A percentile compares a stretch with the other conserved stretches of the same genome.
These are phyloP conservation scores for Saksenaea vasiformis DNA, from an alignment of 371 early-diverging fungal genomes.

Conservation along the genomic window DNA sequence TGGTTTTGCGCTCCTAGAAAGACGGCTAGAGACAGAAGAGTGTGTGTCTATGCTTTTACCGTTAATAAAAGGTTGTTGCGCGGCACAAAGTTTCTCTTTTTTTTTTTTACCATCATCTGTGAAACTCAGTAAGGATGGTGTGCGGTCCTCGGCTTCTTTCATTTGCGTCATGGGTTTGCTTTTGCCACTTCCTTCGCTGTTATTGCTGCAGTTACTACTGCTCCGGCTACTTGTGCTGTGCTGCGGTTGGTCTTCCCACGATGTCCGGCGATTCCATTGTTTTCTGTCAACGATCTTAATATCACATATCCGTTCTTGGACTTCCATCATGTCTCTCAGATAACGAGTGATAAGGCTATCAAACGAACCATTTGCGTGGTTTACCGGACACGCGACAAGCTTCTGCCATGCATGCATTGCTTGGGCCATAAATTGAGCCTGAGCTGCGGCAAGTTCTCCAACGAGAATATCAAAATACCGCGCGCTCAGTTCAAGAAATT, in stretches of 20 bases:
- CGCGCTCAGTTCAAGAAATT: constrained; percentile 53
- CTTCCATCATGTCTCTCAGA: not conserved
- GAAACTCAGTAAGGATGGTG: not conserved
- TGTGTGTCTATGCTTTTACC: not conserved
- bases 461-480: constrained; percentile 59
- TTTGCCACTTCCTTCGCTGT: not conserved
- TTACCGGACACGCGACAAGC: not conserved
- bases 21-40: not conserved
- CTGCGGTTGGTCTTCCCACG: not conserved
- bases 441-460: constrained; percentile 52
- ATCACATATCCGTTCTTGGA: not conserved
- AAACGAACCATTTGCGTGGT: not conserved
- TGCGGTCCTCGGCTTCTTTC: not conserved
- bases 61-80: not conserved
- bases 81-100: too few relatives aligned
- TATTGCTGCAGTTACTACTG: not conserved
- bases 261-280: not conserved
- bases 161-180: not conserved
- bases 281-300: not conserved
- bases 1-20: too few relatives aligned
- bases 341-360: not conserved
- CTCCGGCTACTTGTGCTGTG: not conserved
- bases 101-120: not conserved
- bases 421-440: constrained; percentile 45
- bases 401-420: constrained; percentile 40